Percentiles rank a stretch among this genome's conserved stretches.
Conservation (phyloP, 805 yeast species). For the Ogataea haglerorum region DNA sequence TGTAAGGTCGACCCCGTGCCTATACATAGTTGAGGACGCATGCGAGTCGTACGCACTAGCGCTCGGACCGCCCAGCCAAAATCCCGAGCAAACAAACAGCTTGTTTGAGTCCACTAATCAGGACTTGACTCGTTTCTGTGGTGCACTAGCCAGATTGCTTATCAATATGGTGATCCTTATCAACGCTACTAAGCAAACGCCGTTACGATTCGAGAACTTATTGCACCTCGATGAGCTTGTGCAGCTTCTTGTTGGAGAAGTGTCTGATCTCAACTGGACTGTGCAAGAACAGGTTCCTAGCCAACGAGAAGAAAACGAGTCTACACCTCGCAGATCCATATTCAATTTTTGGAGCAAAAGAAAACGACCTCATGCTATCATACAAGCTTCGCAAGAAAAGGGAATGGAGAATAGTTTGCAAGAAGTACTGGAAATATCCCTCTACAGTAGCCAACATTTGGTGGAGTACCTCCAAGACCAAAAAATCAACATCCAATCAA, state of each 20-base stretch:
- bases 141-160: constrained; percentile 21
- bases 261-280: not conserved
- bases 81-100: constrained; percentile 5
- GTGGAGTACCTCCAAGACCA: constrained; percentile 12
- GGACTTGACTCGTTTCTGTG: constrained; percentile 18
- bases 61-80: constrained; percentile 5
- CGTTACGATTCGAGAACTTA: constrained; percentile 17
- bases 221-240: constrained; percentile 18
- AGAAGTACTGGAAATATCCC: not conserved
- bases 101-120: constrained; percentile 18
- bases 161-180: constrained; percentile 18
- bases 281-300: not conserved
- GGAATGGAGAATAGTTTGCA: not conserved
- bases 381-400: not conserved
- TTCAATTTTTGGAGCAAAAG: constrained; percentile 15
- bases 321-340: constrained; percentile 2
- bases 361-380: constrained; percentile 1
- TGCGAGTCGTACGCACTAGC: constrained; percentile 8
- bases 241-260: constrained; percentile 8
- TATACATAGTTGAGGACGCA: constrained; percentile 12
- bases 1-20: constrained; percentile 6
- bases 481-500: constrained; percentile 14
- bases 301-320: not conserved
- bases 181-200: not conserved
- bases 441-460: constrained; percentile 6